These are phyloP conservation scores for Aphanocladium album DNA, from an alignment of 2,329 filamentous ascomycete genomes.

Conservation along the genomic window DNA sequence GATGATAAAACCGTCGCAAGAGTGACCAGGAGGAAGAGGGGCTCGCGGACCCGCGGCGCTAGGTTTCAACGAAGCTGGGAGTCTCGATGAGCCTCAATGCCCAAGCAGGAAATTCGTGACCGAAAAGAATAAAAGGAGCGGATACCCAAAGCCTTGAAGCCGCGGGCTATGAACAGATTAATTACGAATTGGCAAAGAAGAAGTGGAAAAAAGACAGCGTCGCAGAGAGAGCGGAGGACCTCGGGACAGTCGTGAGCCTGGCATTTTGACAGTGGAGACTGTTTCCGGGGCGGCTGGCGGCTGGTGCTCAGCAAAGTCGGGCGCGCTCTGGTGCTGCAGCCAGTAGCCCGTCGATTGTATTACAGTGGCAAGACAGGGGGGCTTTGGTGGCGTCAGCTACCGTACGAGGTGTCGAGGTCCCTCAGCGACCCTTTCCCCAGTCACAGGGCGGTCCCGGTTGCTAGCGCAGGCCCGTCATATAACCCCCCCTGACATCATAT, in stretches of 20 bases:
- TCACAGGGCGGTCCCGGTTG: too few relatives aligned
- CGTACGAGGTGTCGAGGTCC: too few relatives aligned
- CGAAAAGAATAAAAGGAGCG: slow-evolving; percentile 1
- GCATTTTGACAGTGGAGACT: neutral
- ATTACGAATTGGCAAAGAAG: neutral
- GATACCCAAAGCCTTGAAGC: slow-evolving; percentile 7
- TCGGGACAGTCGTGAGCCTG: neutral
- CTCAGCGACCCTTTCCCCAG: too few relatives aligned
- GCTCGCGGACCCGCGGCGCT: too few relatives aligned
- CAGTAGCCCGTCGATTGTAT: too few relatives aligned
- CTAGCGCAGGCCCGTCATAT: neutral
- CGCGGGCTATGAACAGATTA: neutral
- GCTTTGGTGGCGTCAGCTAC: too few relatives aligned
- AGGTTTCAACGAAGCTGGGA: too few relatives aligned
- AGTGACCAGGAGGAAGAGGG: neutral
- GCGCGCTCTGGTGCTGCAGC: neutral
- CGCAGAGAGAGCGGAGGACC: slow-evolving; percentile 1
- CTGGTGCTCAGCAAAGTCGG: neutral
- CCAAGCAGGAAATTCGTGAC: too few relatives aligned
- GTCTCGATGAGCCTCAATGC: too few relatives aligned
- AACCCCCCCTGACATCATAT: neutral
- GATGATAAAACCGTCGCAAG: too few relatives aligned
- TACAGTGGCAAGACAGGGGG: too few relatives aligned
- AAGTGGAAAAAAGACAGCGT: neutral
- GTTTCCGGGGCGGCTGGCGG: neutral